Base-by-base conservation (phyloP, 305 asterid genomes). In the Plantago coronopus region DNA sequence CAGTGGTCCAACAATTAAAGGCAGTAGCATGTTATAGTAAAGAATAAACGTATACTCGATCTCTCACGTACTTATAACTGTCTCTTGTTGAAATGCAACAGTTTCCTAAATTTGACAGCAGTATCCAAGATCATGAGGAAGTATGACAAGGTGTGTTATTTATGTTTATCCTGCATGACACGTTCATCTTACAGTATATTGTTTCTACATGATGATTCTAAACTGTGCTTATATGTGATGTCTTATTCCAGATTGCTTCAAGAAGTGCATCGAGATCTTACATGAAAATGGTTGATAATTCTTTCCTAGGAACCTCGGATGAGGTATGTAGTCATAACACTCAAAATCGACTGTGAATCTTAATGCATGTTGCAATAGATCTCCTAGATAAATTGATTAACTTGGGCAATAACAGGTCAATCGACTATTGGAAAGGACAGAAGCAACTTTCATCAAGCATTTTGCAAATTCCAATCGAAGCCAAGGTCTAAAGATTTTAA, bases 71-170 rank as follows among this genome's bases (percentile, higher is more conserved):
- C 23, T 22, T 76, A 68, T 51, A 46, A 25, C 34, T 37, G 6
- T 57, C 29, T 40, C 7, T 19, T 40, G 37, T 53, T 27, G 34
- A 15, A 23, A 9, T 53, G 58, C 17, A 57, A 57, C 84, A 86
- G 97, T 69, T 89, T 87, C 74, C 83, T 87, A 70, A 89, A 89
- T 57, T 68, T 58, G 10, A 71, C 83, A 80, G 95, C 95, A 1
- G 75, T 84, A 71, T 82, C 95, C 18, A 89, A 86, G 65, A 86
- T 89, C 80, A 71, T 89, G 94, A 89, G 84, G 87, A 89, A 89
- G 67, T 87, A 84, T 65, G 95, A 89, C 42, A 87, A 89, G 95
- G 94, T 88, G n/a, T n/a, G n/a, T n/a, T n/a, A 65, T 49, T 2
- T 34, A 7, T 34, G 4, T 17, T 22, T 34, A 2, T 34, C 40